Conservation (phyloP, 2,329 filamentous ascomycete species). For the Alternaria brassicae region DNA sequence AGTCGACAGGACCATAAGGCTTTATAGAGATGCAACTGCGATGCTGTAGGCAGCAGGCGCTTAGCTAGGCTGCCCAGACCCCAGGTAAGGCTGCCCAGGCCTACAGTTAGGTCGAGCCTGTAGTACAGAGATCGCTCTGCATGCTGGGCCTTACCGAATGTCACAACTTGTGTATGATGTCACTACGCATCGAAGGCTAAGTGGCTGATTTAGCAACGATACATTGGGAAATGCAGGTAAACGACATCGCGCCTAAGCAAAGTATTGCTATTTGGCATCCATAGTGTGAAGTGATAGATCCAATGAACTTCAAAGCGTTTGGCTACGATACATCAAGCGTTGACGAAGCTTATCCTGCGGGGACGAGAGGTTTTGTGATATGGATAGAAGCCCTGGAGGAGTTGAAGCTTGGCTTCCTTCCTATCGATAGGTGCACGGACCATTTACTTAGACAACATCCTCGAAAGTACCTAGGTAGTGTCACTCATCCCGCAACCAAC, state of each 20-base stretch:
- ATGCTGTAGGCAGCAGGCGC: constrained; percentile 5
- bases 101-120: not conserved
- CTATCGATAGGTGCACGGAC: constrained; percentile 3
- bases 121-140: not conserved
- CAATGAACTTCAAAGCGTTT: not conserved
- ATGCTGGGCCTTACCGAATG: no score
- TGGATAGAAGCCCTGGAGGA: not conserved
- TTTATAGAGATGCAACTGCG: constrained; percentile 1
- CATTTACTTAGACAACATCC: not conserved
- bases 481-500: not conserved
- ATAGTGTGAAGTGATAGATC: not conserved
- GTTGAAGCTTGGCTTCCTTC: not conserved
- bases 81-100: not conserved
- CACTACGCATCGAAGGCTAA: not conserved
- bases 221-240: not conserved
- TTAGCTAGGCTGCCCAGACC: not conserved
- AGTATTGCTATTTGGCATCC: not conserved
- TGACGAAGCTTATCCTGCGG: not conserved
- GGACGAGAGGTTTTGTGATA: not conserved
- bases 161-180: not conserved
- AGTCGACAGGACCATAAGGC: not conserved
- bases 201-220: not conserved
- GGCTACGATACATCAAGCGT: not conserved
- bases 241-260: not conserved
- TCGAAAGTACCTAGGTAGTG: not conserved